Percentiles rank a stretch among this genome's conserved stretches.
Conservation (phyloP, 352 stramenopile species). For the Peronospora destructor region DNA sequence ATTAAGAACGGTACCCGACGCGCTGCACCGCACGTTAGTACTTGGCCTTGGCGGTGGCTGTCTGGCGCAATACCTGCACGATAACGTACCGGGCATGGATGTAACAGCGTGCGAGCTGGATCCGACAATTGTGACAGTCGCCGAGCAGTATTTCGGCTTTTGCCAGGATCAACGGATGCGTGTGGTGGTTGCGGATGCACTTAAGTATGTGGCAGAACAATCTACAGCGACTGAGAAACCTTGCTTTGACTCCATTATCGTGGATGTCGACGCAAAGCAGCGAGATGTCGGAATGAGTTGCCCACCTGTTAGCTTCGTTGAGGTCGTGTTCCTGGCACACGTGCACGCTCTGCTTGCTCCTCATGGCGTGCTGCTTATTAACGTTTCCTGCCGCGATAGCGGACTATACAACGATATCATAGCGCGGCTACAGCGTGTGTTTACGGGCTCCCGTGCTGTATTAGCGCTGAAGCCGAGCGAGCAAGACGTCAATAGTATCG, state of each 20-base stretch:
- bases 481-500: conserved; percentile 59
- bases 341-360: conserved; percentile 29
- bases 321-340: conserved; percentile 35
- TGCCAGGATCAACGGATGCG: conserved; percentile 33
- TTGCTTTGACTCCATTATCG: conserved; percentile 50
- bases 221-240: conserved; percentile 9
- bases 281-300: conserved; percentile 64
- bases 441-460: conserved; percentile 23
- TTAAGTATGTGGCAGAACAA: conserved; percentile 40
- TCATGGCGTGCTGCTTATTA: conserved; percentile 52
- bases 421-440: conserved; percentile 31
- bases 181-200: conserved; percentile 43
- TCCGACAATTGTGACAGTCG: conserved; percentile 46
- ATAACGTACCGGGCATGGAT: conserved; percentile 39
- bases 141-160: conserved; percentile 69
- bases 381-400: conserved; percentile 52
- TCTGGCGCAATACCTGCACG: conserved; percentile 58
- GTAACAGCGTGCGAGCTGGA: conserved; percentile 68
- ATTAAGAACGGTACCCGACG: conserved; percentile 7
- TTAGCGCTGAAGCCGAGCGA: conserved; percentile 33
- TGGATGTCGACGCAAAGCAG: conserved; percentile 76
- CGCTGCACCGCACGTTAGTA: conserved; percentile 37
- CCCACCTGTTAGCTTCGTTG: conserved; percentile 55
- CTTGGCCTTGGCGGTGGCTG: conserved; percentile 68
- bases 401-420: conserved; percentile 47